A percentile compares a stretch with the other conserved stretches of the same genome.
phyloP scores from a whole-genome alignment of 2,329 filamentous ascomycete genomes.

The Monilinia fructicola region DNA sequence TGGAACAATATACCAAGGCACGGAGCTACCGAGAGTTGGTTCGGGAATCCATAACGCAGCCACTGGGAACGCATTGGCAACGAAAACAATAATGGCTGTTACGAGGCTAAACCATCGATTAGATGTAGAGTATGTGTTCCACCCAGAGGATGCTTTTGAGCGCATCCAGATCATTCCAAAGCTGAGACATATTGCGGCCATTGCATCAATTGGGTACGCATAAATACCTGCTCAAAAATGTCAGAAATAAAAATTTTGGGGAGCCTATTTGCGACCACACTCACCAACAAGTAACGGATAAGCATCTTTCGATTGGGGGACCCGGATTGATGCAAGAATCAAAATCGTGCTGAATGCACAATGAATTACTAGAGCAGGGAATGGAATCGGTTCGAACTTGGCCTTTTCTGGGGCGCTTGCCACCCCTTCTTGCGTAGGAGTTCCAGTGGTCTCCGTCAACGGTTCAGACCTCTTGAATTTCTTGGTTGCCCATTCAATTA shows the following conservation, averaged over 20 bases:
- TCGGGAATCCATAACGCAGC: slow-evolving; percentile 16
- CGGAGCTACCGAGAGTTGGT: background rate
- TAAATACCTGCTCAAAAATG: slow-evolving; percentile 39
- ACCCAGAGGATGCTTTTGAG: background rate
- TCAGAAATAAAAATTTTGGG: slow-evolving; percentile 30
- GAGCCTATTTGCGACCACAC: background rate
- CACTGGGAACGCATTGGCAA: slow-evolving; percentile 12
- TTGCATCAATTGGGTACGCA: slow-evolving; percentile 44
- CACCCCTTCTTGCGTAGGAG: slow-evolving; percentile 33
- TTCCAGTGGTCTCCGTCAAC: slow-evolving; percentile 32
- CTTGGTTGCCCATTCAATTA: slow-evolving; percentile 35
- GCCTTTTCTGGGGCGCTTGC: slow-evolving; percentile 27
- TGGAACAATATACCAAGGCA: slow-evolving; percentile 22
- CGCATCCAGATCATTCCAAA: slow-evolving; percentile 19
- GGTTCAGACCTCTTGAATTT: slow-evolving; percentile 22
- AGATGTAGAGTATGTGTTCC: slow-evolving; percentile 11
- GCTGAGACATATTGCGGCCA: slow-evolving; percentile 35
- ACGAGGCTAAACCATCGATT: slow-evolving; percentile 21
- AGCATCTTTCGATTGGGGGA: slow-evolving; percentile 20
- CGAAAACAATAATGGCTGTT: slow-evolving; percentile 19
- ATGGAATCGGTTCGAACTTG: slow-evolving; percentile 11
- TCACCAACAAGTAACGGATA: slow-evolving; percentile 21
- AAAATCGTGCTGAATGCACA: slow-evolving; percentile 27
- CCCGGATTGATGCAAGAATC: slow-evolving; percentile 22
- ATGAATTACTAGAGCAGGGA: slow-evolving; percentile 33